Evolutionary conservation across 2,329 filamentous ascomycete genomes (phyloP), one percentile per base, ranked within the genome.

Genomic region (Talaromyces sp.): DNA sequence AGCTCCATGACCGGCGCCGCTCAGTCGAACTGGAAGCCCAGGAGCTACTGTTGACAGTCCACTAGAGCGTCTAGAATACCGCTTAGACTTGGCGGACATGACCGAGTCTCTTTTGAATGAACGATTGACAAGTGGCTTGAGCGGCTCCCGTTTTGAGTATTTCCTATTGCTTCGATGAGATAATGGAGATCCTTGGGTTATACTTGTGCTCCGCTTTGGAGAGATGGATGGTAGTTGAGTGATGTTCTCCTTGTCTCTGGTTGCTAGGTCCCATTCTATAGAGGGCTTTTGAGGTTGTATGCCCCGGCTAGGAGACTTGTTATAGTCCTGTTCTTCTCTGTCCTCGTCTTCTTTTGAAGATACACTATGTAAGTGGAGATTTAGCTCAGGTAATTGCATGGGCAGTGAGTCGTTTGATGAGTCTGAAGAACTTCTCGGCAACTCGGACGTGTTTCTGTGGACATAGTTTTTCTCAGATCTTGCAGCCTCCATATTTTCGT

Each of bases 1-100:
- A 2, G 74, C 72, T 4, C 76, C 76, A 65, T 78, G 76, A 2
- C 76, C 76, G 19, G 75, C 76, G 19, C 76, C 76, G 58, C 75
- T 78, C 19, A 75, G 66, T 60, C 76, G 68, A n/a, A 73, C 66
- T 0, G 76, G 75, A 33, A 78, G 66, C 10, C 75, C 75, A 6
- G 73, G 67, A 25, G 73, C 71, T 28, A 75, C 66, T 17, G 71
- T 67, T 5, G 73, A 75, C 19, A 77, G 72, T 4, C 74, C 74
- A 61, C 75, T 77, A 0, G 74, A 76, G 25, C 73, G 72, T 59
- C 70, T 74, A 0, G 75, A 77, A 62, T 72, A 69, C 47, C 74
- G 64, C 55, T 68, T 75, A 2, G 74, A 76, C 33, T 71, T 69
- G 6, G 72, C 70, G n/a, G 73, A 75, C 30, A 71, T 65, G 2